A percentile compares a stretch with the other conserved stretches of the same genome.
phyloP scores from a whole-genome alignment of 2,329 filamentous ascomycete species.

The Thermomyces lanuginosus region DNA sequence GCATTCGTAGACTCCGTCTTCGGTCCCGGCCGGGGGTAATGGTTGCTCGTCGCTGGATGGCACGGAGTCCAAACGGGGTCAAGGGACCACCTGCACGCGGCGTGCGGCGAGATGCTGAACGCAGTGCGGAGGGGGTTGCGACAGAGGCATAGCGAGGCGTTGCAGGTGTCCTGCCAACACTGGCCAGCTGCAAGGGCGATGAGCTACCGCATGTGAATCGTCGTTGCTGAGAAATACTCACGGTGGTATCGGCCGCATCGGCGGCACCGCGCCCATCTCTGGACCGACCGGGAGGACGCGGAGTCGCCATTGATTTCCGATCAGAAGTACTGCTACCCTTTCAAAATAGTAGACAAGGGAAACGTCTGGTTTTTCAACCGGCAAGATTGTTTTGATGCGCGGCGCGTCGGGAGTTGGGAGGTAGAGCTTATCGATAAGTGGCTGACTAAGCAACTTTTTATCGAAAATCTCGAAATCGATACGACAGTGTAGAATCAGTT shows the following conservation, averaged over 20 bases:
- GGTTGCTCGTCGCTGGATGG: conserved; percentile 37
- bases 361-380: too few species aligned
- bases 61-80: conserved; percentile 40
- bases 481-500: background rate
- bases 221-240: too few species aligned
- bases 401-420: too few species aligned
- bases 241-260: too few species aligned
- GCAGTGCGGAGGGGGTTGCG: conserved; percentile 18
- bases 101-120: conserved; percentile 19
- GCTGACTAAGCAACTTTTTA: conserved; percentile 15
- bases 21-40: conserved; percentile 35
- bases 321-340: too few species aligned
- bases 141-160: conserved; percentile 19
- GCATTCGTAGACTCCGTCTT: conserved; percentile 33
- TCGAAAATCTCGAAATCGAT: conserved; percentile 7
- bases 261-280: too few species aligned
- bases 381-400: too few species aligned
- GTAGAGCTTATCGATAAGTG: conserved; percentile 20
- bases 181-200: conserved; percentile 3
- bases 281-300: conserved; percentile 5
- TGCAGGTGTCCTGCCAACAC: conserved; percentile 14
- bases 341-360: too few species aligned
- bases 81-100: conserved; percentile 29
- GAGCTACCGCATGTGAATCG: too few species aligned
- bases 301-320: conserved; percentile 6